Conservation (phyloP, 2,329 filamentous ascomycete species). For the Cordyceps cateniannulata region DNA sequence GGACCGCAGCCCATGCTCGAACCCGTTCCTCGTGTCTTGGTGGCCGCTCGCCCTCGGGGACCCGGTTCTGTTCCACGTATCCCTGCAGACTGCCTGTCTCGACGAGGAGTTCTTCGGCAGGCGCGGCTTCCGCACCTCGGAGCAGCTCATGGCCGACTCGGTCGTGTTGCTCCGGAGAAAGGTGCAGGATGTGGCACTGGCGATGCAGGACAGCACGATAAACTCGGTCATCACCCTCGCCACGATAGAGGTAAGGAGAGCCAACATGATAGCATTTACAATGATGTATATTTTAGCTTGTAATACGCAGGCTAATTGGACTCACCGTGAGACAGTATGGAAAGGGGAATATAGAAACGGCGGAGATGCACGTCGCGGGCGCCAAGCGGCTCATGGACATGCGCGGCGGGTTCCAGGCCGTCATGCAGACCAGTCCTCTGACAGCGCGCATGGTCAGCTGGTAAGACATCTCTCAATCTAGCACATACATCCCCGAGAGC, state of each 20-base stretch:
- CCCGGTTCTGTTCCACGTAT: constrained; percentile 52
- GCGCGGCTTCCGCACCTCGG: constrained; percentile 46
- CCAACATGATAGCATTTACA: no score
- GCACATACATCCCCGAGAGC: no score
- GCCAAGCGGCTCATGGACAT: constrained; percentile 42
- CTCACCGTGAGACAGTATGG: constrained; percentile 39
- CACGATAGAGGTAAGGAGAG: constrained; percentile 42
- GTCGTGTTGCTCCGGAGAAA: constrained; percentile 45
- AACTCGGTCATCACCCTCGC: constrained; percentile 52
- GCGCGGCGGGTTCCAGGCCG: constrained; percentile 42
- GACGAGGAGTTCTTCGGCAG: constrained; percentile 47
- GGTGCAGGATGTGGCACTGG: constrained; percentile 37
- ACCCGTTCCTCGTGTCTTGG: constrained; percentile 54
- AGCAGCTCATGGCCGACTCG: constrained; percentile 51
- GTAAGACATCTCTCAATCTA: constrained; percentile 33
- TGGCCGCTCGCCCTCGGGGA: constrained; percentile 52
- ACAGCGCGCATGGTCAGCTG: constrained; percentile 50
- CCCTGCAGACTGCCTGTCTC: constrained; percentile 50
- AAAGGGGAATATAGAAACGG: constrained; percentile 42
- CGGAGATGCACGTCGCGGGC: constrained; percentile 42
- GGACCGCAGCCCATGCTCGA: constrained; percentile 44
- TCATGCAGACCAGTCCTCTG: constrained; percentile 43
- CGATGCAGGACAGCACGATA: constrained; percentile 48
- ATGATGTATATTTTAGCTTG: no score
- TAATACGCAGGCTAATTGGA: no score